A percentile compares a stretch with the other conserved stretches of the same genome.
Evolutionary conservation across 73 alveolate genomes (phyloP).

Genomic region (Stentor coeruleus): DNA sequence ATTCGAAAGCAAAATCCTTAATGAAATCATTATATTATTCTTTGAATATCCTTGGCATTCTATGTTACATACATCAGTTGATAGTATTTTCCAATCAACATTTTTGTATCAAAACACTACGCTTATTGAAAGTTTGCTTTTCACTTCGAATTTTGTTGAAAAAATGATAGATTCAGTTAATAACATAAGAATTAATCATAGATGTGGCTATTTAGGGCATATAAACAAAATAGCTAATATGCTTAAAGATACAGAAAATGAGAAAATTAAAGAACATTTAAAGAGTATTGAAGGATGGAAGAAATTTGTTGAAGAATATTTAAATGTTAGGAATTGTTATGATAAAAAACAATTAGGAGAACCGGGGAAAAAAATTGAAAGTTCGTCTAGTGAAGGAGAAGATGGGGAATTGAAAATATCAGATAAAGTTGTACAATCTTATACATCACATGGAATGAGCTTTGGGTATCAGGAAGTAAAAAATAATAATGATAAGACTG

Average conservation of each 20-base stretch:
- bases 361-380: neutral
- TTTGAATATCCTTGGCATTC: constrained; percentile 12
- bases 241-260: neutral
- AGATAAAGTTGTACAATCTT: too few relatives aligned
- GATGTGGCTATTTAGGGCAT: constrained; percentile 12
- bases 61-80: constrained; percentile 3
- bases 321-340: neutral
- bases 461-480: neutral
- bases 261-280: neutral
- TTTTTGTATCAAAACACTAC: neutral
- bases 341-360: neutral
- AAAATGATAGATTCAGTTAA: neutral
- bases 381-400: neutral
- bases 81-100: neutral
- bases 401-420: neutral
- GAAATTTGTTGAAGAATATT: neutral
- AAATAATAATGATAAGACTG: neutral
- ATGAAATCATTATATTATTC: neutral
- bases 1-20: neutral
- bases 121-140: neutral
- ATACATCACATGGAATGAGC: too few relatives aligned
- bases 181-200: neutral
- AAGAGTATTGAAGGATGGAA: neutral
- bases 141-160: neutral
- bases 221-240: neutral